Evolutionary conservation across 2,329 filamentous ascomycete species (phyloP), one percentile per base, ranked within the genome.

Genomic region (Nemania sp.): DNA sequence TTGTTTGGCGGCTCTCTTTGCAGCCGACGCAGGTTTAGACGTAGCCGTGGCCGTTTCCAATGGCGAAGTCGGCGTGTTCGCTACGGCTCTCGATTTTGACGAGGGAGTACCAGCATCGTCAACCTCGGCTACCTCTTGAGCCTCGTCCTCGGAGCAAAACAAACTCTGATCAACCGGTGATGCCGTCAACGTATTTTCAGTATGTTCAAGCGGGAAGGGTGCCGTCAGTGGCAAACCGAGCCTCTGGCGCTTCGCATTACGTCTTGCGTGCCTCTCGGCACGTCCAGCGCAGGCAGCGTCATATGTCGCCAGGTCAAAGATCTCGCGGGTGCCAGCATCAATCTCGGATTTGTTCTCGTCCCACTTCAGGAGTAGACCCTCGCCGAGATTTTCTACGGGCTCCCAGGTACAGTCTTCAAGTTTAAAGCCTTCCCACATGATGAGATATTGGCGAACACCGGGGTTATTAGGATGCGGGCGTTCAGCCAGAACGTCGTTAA

Each of bases 351-450:
- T 80, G 5, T 70, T 75, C 25, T 74, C 68, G 50, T 76, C 70
- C 83, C 83, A 86, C 2, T 76, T 68, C 0, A 68, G 60, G 2
- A 79, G 67, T 5, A 84, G 70, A 0, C 73, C 73, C 2, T 71
- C 63, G 0, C 72, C 73, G 3, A 86, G 68, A 56, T 83, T 73
- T 5, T 76, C 70, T 10, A 69, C 64, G 0, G 83, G 81, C 64
- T 87, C 83, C 83, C 83, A 87, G 0, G 84, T 87, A 57, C 80
- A 79, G 59, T 82, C 73, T n/a, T 84, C 72, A 5, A 86, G 63
- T 1, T 79, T 76, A 68, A 88, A 92, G 1, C 77, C 81, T 25
- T 78, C 76, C 89, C 89, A 92, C 60, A 84, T 81, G 20, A 90
- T 81, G 1, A 92, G 79, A 69, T 86, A 91, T 21, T 76, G 67